A percentile compares a stretch with the other conserved stretches of the same genome.
Conservation (phyloP, 2,329 filamentous ascomycete species). For the Mollisia scopiformis region DNA sequence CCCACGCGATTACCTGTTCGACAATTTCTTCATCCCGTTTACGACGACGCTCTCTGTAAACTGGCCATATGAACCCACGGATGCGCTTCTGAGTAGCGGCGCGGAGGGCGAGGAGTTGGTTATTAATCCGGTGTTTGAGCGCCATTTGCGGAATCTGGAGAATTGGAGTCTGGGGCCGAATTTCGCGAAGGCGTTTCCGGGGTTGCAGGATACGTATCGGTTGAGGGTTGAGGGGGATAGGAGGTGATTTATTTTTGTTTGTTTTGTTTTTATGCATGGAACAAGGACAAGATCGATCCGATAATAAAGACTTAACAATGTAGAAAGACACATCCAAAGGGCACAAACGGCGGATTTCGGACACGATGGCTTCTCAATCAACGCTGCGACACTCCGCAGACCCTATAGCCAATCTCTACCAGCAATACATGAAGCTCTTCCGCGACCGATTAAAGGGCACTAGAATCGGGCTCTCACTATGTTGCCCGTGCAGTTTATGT, state of each 20-base stretch:
- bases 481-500: too few species aligned
- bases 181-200: constrained; percentile 69
- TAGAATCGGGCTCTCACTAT: too few species aligned
- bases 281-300: background rate
- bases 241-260: too few species aligned
- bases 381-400: constrained; percentile 74
- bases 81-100: constrained; percentile 64
- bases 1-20: constrained; percentile 62
- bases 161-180: constrained; percentile 81
- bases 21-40: constrained; percentile 83
- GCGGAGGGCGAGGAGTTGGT: constrained; percentile 46
- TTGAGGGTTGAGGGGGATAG: constrained; percentile 33
- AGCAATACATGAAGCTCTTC: constrained; percentile 59
- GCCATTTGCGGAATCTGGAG: constrained; percentile 71
- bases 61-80: constrained; percentile 80
- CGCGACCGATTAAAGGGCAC: constrained; percentile 61
- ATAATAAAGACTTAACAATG: constrained; percentile 15
- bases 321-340: constrained; percentile 2
- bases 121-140: constrained; percentile 86
- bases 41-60: constrained; percentile 77
- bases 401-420: constrained; percentile 65
- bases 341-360: constrained; percentile 5
- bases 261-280: too few species aligned
- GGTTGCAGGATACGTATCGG: constrained; percentile 47
- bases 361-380: constrained; percentile 81